Evolutionary conservation across 75 land plant species (phyloP).

Genomic region (Selaginella tamariscina): DNA sequence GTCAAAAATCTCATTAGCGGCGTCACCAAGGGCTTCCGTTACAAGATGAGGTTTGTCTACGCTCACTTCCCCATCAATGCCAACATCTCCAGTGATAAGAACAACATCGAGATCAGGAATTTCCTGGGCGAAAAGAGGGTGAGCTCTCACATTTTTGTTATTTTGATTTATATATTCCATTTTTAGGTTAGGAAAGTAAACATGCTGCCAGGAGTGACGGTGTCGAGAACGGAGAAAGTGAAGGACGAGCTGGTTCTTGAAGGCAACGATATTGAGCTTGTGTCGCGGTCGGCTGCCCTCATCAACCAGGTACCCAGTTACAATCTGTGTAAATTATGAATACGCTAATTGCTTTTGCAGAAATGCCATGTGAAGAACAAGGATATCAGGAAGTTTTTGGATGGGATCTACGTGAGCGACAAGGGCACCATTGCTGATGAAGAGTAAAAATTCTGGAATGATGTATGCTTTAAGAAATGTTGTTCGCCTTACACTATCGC

Average conservation of each 20-base stretch:
- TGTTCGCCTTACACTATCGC: too few species aligned
- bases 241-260: slow-evolving; percentile 76
- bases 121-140: slow-evolving; percentile 89
- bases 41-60: slow-evolving; percentile 85
- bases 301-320: slow-evolving; percentile 55
- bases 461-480: too few species aligned
- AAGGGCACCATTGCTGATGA: slow-evolving; percentile 39
- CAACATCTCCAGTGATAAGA: slow-evolving; percentile 33
- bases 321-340: neutral
- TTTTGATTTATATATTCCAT: neutral
- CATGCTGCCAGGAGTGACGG: slow-evolving; percentile 49
- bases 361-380: slow-evolving; percentile 89
- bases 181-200: slow-evolving; percentile 64
- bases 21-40: slow-evolving; percentile 68
- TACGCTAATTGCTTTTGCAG: slow-evolving; percentile 22
- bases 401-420: slow-evolving; percentile 80
- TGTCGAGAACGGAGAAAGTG: slow-evolving; percentile 63
- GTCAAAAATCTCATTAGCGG: slow-evolving; percentile 70
- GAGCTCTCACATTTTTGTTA: neutral
- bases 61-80: slow-evolving; percentile 90
- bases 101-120: slow-evolving; percentile 73
- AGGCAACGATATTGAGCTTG: slow-evolving; percentile 72
- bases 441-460: too few species aligned
- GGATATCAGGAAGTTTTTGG: slow-evolving; percentile 72
- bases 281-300: slow-evolving; percentile 58